Evolutionary conservation across 495 filamentous ascomycete species (phyloP), one percentile per base, ranked within the genome.

Genomic region (Talaromyces liani): DNA sequence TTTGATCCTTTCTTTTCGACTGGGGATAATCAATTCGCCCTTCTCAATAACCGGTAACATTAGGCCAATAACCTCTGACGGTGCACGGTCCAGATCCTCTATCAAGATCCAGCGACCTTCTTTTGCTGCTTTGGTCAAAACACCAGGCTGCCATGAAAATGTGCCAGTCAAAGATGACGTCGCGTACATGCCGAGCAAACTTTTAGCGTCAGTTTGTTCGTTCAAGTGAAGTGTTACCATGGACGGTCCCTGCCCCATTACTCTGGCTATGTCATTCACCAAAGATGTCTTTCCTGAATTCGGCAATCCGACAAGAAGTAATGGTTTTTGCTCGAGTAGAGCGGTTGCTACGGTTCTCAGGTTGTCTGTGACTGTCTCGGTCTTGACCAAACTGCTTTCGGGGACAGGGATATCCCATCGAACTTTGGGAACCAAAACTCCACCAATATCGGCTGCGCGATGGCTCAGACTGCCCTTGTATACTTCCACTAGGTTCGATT

Each of bases 101-200:
- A 99, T 93, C 62, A 98, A 77, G 5, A 99, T 87, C 95, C 94
- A 98, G 69, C 92, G 84, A 51, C 95, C 95, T 76, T 98, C 93
- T 70, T 81, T 87, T 2, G 97, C 91, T 14, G 95, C 95, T 41
- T 91, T 95, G 0, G 93, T 96, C 64, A 99, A 77, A 12, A 97
- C 89, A 73, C 95, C 95, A n/a, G 94, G 85, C 58, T 88, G 86
- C 95, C 95, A 99, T 29, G 80, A 83, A 68, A 98, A 98, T 3
- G 91, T 90, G 0, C 93, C 95, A 6, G 91, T 91, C 53, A 87
- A 89, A 27, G 82, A 77, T 16, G 88, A 88, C n/a, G 91, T 92
- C 7, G 92, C 87, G 73, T 99, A 97, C 78, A 96, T 85, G 14
- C 95, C 95, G 66, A 98, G 83, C 45, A 99, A 84, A 73, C 94